Conservation (phyloP, 768 basidiomycete species). For the Dioszegia aurantiaca region DNA sequence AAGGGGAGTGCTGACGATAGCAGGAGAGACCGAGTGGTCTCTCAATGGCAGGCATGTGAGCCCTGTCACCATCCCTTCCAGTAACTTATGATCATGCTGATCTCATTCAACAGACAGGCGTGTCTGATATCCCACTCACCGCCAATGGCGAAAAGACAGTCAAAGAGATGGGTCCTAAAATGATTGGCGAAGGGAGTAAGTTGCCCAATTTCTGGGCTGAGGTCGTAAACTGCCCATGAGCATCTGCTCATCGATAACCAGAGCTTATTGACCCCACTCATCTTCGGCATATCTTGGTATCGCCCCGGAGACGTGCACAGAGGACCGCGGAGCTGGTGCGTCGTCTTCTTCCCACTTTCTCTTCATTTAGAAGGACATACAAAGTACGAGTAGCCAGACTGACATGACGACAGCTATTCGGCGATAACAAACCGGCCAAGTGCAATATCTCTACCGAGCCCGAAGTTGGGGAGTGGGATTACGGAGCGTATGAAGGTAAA, state of each 20-base stretch:
- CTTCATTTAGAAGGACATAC: not conserved
- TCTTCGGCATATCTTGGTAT: slow-evolving; percentile 71
- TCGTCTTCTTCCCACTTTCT: not conserved
- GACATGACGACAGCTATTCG: slow-evolving; percentile 38
- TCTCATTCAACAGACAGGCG: slow-evolving; percentile 65
- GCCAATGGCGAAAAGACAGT: slow-evolving; percentile 69
- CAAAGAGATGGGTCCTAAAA: slow-evolving; percentile 60
- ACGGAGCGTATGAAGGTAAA: slow-evolving; percentile 83
- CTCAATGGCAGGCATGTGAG: slow-evolving; percentile 61
- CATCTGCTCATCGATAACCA: slow-evolving; percentile 45
- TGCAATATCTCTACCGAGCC: slow-evolving; percentile 38
- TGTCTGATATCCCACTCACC: slow-evolving; percentile 83
- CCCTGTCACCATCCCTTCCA: too few species aligned
- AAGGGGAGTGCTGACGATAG: not conserved
- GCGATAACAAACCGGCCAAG: slow-evolving; percentile 32
- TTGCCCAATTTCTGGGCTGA: slow-evolving; percentile 17
- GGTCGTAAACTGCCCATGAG: too few species aligned
- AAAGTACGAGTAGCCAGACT: too few species aligned
- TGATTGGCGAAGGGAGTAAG: slow-evolving; percentile 78
- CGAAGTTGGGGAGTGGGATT: slow-evolving; percentile 70
- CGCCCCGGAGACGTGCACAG: slow-evolving; percentile 82
- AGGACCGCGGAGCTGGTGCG: slow-evolving; percentile 71
- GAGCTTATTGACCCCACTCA: slow-evolving; percentile 76
- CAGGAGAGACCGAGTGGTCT: slow-evolving; percentile 94
- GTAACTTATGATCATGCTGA: too few species aligned